Evolutionary conservation across 140 eudicot genomes (phyloP), one percentile per base, ranked within the genome.

Genomic region (Flaveria floridana): DNA sequence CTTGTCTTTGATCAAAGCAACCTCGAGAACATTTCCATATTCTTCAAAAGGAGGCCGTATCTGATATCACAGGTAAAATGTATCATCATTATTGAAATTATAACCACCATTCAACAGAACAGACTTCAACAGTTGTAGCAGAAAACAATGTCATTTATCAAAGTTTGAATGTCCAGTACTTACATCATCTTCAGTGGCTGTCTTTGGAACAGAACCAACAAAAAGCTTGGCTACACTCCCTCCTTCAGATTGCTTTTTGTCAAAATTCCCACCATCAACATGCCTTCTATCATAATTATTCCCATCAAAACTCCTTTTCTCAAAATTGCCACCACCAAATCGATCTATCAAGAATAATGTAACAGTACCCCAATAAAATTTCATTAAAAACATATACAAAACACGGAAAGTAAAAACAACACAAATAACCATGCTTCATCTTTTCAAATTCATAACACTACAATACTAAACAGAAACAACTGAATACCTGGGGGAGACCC

Each of bases 161-260:
- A 51, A 53, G 41, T 53, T 52, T 68, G 65, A 50, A 42, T 15
- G 51, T 18, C 71, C 63, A 12, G 28, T 82, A 77, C 96, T 90
- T 86, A 91, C 99, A 65, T 91, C 95, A 8, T 95, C 95, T 82
- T 91, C 97, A 1, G 91, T 87, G 42, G 92, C 96, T 18, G 99
- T 91, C 86, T 89, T 91, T 7, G 99, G 99, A 41, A 95, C 99
- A 62, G 99, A 95, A 55, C 99, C 99, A 64, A 95, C 97, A 86
- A 95, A 95, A 68, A 95, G 97, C 64, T 95, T 95, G 13, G 94
- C 96, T 48, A 91, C 87, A 65, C 74, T 82, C 53, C 84, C 84
- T 44, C 96, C 95, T 47, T 90, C 97, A 58, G 78, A 16, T 65
- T 72, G 79, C 50, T 69, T 82, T 65, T 74, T 73, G 19, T 73